phyloP scores from a whole-genome alignment of 345 rosid species.

The Balakata baccata region DNA sequence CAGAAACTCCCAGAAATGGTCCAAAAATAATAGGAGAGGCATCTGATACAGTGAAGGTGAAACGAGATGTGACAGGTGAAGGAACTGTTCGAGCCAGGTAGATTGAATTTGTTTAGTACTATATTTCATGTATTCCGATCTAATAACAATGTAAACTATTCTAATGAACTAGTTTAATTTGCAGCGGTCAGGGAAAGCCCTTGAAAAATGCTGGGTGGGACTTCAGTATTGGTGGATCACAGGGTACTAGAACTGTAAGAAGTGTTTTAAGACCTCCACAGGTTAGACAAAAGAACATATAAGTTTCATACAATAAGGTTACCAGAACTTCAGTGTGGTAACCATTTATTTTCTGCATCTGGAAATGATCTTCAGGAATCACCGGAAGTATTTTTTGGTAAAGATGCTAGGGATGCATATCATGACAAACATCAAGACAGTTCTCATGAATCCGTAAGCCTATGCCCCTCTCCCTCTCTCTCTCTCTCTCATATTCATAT shows the following conservation, averaged over 20 bases:
- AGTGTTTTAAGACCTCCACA: constrained; percentile 77
- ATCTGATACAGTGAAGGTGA: constrained; percentile 74
- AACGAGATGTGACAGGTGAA: constrained; percentile 59
- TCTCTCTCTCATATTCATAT: no score
- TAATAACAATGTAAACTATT: constrained; percentile 4
- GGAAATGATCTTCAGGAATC: no score
- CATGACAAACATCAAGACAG: no score
- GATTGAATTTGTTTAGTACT: constrained; percentile 27
- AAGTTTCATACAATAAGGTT: constrained; percentile 3
- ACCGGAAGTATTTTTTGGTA: no score
- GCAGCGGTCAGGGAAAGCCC: constrained; percentile 63
- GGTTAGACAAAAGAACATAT: constrained; percentile 38
- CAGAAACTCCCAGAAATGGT: constrained; percentile 52
- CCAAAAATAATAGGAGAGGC: constrained; percentile 44
- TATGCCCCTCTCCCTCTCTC: no score
- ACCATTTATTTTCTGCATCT: no score
- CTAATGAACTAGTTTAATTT: constrained; percentile 26
- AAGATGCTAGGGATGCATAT: no score
- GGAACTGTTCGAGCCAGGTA: constrained; percentile 66
- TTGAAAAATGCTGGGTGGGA: constrained; percentile 88
- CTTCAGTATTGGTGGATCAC: constrained; percentile 88
- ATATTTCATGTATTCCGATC: constrained; percentile 9
- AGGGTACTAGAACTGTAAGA: constrained; percentile 63
- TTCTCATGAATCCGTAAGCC: no score
- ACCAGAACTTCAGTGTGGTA: no score